phyloP scores from a whole-genome alignment of 208 protist genomes.

The Paratrypanosoma confusum region DNA sequence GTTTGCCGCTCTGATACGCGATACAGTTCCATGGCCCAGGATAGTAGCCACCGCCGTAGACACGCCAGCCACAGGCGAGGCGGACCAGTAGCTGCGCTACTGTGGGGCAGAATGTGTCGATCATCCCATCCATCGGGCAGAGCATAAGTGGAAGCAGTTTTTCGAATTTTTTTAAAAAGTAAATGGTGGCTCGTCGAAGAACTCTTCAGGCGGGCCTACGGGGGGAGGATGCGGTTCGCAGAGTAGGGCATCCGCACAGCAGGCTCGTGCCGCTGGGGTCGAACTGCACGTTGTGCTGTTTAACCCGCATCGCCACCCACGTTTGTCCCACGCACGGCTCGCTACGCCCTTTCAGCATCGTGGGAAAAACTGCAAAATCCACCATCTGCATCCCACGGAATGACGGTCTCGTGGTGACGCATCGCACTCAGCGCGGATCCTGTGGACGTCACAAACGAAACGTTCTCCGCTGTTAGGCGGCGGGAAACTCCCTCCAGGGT shows the following conservation, averaged over 20 bases:
- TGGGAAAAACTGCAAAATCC: constrained; percentile 18
- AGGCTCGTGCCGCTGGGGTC: no score
- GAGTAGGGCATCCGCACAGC: neutral
- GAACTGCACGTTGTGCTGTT: no score
- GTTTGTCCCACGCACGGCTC: no score
- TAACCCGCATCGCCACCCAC: neutral
- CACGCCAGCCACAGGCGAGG: constrained; percentile 11
- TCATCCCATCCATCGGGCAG: constrained; percentile 18
- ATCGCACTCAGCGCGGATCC: constrained; percentile 14
- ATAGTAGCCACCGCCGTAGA: constrained; percentile 16
- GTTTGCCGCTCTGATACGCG: constrained; percentile 4
- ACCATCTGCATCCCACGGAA: constrained; percentile 33
- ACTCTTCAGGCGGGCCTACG: constrained; percentile 19
- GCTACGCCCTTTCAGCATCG: no score
- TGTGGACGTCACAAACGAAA: constrained; percentile 16
- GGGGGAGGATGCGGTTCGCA: no score
- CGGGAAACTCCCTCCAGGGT: constrained; percentile 5
- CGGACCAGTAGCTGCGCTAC: constrained; percentile 9
- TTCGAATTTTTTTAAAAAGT: constrained; percentile 10
- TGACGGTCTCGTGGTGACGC: constrained; percentile 12
- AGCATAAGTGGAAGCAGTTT: constrained; percentile 15
- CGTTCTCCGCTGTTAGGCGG: constrained; percentile 8
- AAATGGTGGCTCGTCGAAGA: constrained; percentile 16
- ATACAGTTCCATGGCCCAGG: constrained; percentile 7
- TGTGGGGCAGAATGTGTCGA: no score